Evolutionary conservation across 2,329 filamentous ascomycete species (phyloP).

Genomic region (Aureobasidium sp.): DNA sequence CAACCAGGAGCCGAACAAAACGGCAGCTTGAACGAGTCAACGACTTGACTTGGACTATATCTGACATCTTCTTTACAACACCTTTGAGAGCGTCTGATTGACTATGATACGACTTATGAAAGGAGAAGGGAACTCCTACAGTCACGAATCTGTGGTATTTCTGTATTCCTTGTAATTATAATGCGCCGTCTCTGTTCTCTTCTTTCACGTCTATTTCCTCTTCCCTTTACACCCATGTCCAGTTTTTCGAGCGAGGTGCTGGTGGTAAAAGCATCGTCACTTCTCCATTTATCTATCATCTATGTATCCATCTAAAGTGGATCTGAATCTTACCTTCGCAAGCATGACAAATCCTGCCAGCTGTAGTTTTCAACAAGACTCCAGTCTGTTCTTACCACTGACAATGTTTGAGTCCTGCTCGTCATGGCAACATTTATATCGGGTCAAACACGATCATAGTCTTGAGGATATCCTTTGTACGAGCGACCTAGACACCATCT

Average conservation of each 20-base stretch:
- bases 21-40: neutral
- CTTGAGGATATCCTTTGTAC: too few relatives aligned
- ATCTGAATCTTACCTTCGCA: too few relatives aligned
- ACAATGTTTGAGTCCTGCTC: too few relatives aligned
- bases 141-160: constrained; percentile 5
- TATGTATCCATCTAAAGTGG: too few relatives aligned
- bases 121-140: neutral
- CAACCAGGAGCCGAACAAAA: neutral
- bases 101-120: constrained; percentile 3
- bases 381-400: too few relatives aligned
- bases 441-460: too few relatives aligned
- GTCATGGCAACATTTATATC: too few relatives aligned
- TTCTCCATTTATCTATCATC: neutral
- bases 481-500: too few relatives aligned
- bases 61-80: neutral
- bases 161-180: constrained; percentile 9
- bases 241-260: neutral
- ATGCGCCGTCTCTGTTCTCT: neutral
- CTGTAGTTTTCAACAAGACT: too few relatives aligned
- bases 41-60: neutral
- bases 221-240: neutral
- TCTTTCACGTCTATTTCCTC: neutral
- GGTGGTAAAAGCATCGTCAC: neutral
- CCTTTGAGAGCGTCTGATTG: neutral
- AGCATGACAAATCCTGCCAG: neutral